These are phyloP conservation scores for Termitomyces sp. DNA, from an alignment of 768 basidiomycete species.

Conservation along the genomic window DNA sequence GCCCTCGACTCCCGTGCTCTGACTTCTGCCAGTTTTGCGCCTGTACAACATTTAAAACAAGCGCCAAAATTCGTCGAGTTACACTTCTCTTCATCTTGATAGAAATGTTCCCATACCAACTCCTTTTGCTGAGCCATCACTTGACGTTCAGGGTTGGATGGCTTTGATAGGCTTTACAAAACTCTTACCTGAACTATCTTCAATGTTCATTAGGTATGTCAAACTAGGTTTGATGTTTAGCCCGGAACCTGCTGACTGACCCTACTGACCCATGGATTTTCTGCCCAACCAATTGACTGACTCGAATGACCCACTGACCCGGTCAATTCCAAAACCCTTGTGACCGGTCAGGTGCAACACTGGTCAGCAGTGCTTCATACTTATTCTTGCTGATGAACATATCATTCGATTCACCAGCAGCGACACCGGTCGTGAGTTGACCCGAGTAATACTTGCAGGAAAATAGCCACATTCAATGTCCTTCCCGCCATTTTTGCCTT, in stretches of 20 bases:
- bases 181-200: not conserved
- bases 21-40: constrained; percentile 1
- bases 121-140: not conserved
- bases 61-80: constrained; percentile 7
- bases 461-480: constrained; percentile 45
- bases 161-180: too few relatives aligned
- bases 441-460: constrained; percentile 58
- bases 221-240: not conserved
- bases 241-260: not conserved
- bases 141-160: too few relatives aligned
- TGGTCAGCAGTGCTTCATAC: too few relatives aligned
- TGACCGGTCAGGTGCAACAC: not conserved
- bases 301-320: too few relatives aligned
- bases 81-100: constrained; percentile 5
- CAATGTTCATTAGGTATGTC: not conserved
- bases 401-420: constrained; percentile 36
- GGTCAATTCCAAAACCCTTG: constrained; percentile 1
- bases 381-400: not conserved
- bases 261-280: not conserved
- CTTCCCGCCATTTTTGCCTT: constrained; percentile 38
- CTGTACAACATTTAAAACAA: constrained; percentile 5
- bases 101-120: not conserved
- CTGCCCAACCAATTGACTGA: not conserved
- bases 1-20: not conserved
- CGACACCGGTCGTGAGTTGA: constrained; percentile 62